Evolutionary conservation across 2,329 filamentous ascomycete genomes (phyloP).

Genomic region (Zalaria obscura): DNA sequence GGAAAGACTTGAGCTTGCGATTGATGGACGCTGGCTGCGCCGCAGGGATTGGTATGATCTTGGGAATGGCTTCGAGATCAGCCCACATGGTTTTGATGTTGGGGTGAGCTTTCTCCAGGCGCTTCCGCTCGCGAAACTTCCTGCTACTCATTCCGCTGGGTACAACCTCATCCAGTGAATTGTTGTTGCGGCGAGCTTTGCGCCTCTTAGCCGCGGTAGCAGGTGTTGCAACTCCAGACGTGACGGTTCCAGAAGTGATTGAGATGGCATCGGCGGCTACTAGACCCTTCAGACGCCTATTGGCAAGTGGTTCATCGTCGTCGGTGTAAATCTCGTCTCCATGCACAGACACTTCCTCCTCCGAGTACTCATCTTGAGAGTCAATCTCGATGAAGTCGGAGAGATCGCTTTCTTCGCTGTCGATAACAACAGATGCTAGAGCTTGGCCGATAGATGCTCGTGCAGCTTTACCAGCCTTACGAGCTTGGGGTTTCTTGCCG

Average conservation of each 20-base stretch:
- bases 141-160: conserved; percentile 8
- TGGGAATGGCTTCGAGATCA: conserved; percentile 52
- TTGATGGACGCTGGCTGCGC: conserved; percentile 65
- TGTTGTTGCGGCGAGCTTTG: conserved; percentile 1
- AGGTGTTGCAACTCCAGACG: background rate
- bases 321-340: conserved; percentile 17
- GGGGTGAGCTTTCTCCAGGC: conserved; percentile 65
- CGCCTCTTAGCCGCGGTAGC: background rate
- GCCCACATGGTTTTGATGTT: conserved; percentile 75
- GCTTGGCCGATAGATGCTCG: conserved; percentile 13
- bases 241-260: background rate
- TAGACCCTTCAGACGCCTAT: background rate
- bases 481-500: conserved; percentile 8
- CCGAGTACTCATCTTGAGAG: conserved; percentile 18
- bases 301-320: conserved; percentile 13
- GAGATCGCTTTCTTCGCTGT: conserved; percentile 29
- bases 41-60: conserved; percentile 50
- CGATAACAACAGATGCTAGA: conserved; percentile 15
- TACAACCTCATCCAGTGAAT: conserved; percentile 3
- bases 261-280: background rate
- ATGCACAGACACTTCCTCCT: conserved; percentile 6
- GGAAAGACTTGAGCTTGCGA: conserved; percentile 79
- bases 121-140: conserved; percentile 40
- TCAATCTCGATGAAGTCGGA: conserved; percentile 14
- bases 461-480: conserved; percentile 5